A percentile compares a stretch with the other conserved stretches of the same genome.
phyloP scores from a whole-genome alignment of 495 filamentous ascomycete species.

The Penicillium steckii region DNA sequence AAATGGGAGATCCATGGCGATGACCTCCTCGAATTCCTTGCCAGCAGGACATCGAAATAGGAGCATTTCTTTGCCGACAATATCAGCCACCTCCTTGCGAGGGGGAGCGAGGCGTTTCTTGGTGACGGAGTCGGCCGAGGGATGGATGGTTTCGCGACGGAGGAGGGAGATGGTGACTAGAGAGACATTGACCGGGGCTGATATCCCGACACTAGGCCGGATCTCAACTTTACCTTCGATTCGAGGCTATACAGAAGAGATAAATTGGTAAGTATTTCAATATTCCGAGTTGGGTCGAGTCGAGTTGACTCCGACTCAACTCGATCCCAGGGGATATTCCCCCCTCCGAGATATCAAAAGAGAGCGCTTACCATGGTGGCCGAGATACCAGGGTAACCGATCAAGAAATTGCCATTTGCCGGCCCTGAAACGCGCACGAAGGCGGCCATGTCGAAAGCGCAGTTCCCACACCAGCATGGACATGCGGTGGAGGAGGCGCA shows the following conservation, averaged over 20 bases:
- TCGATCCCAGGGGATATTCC: constrained; percentile 2
- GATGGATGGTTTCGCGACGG: constrained; percentile 93
- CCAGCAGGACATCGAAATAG: constrained; percentile 83
- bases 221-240: constrained; percentile 99
- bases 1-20: constrained; percentile 97
- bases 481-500: constrained; percentile 35
- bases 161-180: constrained; percentile 93
- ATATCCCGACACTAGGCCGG: constrained; percentile 75
- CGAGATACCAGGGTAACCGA: constrained; percentile 97
- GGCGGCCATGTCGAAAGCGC: constrained; percentile 66
- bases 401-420: constrained; percentile 93
- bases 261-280: constrained; percentile 1
- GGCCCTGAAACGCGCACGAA: constrained; percentile 97
- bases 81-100: constrained; percentile 83
- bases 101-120: constrained; percentile 92
- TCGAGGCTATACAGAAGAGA: constrained; percentile 64
- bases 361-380: constrained; percentile 78
- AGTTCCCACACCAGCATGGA: constrained; percentile 46
- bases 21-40: constrained; percentile 79
- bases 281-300: background rate
- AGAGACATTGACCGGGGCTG: constrained; percentile 85
- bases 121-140: constrained; percentile 87
- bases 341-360: too few relatives aligned
- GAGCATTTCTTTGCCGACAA: constrained; percentile 94
- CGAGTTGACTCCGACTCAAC: background rate